Percentiles rank a stretch among this genome's conserved stretches.
These are phyloP conservation scores for Serendipita indica DNA, from an alignment of 768 basidiomycete species.

Conservation along the genomic window DNA sequence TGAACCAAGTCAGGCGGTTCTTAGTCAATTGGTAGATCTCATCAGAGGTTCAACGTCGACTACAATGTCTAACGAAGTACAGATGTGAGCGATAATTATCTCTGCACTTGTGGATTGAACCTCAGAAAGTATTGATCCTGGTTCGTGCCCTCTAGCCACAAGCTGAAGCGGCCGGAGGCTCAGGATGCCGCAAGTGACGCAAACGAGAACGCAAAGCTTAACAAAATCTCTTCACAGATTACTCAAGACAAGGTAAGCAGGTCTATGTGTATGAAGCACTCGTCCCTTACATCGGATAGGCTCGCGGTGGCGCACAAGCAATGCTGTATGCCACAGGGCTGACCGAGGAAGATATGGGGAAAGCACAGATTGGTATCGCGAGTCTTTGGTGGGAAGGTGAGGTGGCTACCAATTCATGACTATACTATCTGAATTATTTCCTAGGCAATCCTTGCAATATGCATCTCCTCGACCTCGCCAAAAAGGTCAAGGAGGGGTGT, in stretches of 20 bases:
- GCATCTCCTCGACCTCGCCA: conserved; percentile 66
- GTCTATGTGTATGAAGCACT: neutral
- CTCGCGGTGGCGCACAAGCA: conserved; percentile 65
- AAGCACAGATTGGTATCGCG: conserved; percentile 80
- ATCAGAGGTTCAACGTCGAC: too few species aligned
- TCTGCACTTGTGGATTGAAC: too few species aligned
- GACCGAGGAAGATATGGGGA: conserved; percentile 65
- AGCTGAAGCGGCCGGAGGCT: too few species aligned
- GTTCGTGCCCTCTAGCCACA: too few species aligned
- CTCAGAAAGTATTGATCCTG: too few species aligned
- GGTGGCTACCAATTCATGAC: conserved; percentile 14
- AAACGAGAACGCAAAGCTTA: too few species aligned
- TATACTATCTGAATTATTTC: conserved; percentile 3
- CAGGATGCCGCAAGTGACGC: too few species aligned
- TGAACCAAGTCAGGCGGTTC: too few species aligned
- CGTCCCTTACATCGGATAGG: conserved; percentile 22
- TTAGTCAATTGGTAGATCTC: too few species aligned
- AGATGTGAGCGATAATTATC: too few species aligned
- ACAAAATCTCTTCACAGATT: conserved; percentile 57
- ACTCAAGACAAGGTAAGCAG: conserved; percentile 60
- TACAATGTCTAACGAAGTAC: too few species aligned
- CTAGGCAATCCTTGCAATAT: conserved; percentile 75
- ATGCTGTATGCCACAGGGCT: conserved; percentile 77
- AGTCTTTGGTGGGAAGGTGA: conserved; percentile 89
- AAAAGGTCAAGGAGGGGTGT: conserved; percentile 71